These are phyloP conservation scores for Aspergillus hancockii DNA, from an alignment of 495 filamentous ascomycete species.

Conservation along the genomic window DNA sequence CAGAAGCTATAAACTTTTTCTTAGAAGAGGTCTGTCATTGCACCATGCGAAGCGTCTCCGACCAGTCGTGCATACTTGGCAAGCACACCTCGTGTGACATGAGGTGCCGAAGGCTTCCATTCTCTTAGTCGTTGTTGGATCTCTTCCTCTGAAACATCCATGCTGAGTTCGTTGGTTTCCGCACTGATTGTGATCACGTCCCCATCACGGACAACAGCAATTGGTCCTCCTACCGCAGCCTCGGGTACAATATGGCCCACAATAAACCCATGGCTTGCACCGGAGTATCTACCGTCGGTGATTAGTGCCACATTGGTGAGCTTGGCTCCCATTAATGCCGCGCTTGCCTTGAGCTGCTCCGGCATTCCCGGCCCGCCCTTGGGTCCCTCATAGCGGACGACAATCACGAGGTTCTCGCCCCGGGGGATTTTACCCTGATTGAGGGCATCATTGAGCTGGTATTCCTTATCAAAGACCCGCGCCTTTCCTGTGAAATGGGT, in stretches of 20 bases:
- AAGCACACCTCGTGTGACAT: constrained; percentile 81
- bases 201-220: constrained; percentile 76
- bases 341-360: constrained; percentile 89
- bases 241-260: constrained; percentile 94
- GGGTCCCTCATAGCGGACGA: constrained; percentile 94
- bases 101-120: constrained; percentile 74
- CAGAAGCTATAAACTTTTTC: background rate
- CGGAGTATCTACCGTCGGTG: constrained; percentile 90
- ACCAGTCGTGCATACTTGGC: constrained; percentile 86
- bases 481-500: constrained; percentile 78
- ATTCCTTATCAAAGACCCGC: constrained; percentile 89
- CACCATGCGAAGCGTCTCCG: constrained; percentile 71
- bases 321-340: constrained; percentile 90
- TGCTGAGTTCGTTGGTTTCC: constrained; percentile 69
- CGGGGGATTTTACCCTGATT: constrained; percentile 69
- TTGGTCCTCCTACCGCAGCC: constrained; percentile 79
- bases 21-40: constrained; percentile 55
- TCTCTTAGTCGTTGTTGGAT: constrained; percentile 61
- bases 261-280: constrained; percentile 93
- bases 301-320: constrained; percentile 88
- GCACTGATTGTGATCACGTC: constrained; percentile 89
- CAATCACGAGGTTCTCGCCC: constrained; percentile 82
- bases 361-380: constrained; percentile 98
- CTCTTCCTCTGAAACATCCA: constrained; percentile 77
- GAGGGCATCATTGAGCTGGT: constrained; percentile 73